Conservation (phyloP, 441 rosid genomes). For the Corymbia calophylla region DNA sequence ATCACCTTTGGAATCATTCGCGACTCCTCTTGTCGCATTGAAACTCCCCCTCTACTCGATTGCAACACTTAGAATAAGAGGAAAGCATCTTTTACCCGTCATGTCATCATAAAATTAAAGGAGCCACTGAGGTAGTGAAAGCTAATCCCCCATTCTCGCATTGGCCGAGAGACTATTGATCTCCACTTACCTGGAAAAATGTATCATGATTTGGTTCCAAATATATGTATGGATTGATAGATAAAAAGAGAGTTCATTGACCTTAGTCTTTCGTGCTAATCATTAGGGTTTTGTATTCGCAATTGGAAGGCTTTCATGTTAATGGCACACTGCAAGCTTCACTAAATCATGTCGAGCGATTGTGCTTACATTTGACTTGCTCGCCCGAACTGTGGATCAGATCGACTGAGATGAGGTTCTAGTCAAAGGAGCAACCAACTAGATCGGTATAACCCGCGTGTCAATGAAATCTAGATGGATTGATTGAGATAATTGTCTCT, state of each 20-base stretch:
- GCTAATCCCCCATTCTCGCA: background rate
- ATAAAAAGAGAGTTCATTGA: background rate
- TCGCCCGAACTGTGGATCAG: background rate
- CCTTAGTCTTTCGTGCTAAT: background rate
- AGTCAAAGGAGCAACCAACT: background rate
- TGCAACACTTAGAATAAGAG: background rate
- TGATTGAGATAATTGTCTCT: background rate
- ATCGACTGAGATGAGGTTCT: background rate
- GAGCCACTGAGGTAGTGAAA: background rate
- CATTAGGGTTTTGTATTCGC: background rate
- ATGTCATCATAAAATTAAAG: background rate
- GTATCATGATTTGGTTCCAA: background rate
- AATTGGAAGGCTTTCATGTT: background rate
- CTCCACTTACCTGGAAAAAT: background rate
- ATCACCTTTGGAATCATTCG: background rate
- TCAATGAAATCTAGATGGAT: background rate
- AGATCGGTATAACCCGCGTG: background rate
- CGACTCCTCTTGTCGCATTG: background rate
- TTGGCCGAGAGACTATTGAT: background rate
- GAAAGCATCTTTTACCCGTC: background rate
- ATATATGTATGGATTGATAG: background rate
- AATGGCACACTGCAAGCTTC: background rate
- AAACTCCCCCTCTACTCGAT: background rate
- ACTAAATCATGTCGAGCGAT: background rate
- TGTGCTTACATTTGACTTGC: background rate